These are phyloP conservation scores for Rhodotorula sp. DNA, from an alignment of 1,284 basidiomycete species.

Conservation along the genomic window DNA sequence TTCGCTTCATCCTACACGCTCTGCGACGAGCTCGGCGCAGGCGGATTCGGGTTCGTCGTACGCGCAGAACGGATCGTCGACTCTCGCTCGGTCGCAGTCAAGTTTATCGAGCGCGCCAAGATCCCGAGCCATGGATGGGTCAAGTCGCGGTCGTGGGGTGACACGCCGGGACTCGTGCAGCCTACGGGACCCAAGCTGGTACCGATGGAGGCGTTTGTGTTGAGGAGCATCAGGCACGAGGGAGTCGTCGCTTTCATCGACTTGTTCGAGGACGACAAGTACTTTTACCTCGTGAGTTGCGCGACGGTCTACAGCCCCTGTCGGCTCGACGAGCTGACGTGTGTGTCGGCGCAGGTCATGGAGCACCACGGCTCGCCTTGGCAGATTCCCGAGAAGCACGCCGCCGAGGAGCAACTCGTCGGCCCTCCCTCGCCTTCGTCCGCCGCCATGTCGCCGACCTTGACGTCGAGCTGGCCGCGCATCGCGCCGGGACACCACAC, in stretches of 20 bases:
- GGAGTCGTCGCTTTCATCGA: slow-evolving; percentile 79
- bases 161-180: slow-evolving; percentile 28
- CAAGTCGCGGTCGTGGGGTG: slow-evolving; percentile 32
- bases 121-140: slow-evolving; percentile 36
- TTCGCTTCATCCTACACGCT: slow-evolving; percentile 70
- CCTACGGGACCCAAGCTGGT: slow-evolving; percentile 51
- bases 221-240: slow-evolving; percentile 71
- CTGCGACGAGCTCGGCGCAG: slow-evolving; percentile 71
- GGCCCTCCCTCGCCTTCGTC: slow-evolving; percentile 23
- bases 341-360: slow-evolving; percentile 62
- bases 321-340: not conserved
- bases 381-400: slow-evolving; percentile 48
- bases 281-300: slow-evolving; percentile 75
- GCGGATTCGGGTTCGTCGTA: slow-evolving; percentile 85
- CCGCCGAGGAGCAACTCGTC: not conserved
- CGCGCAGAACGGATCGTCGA: slow-evolving; percentile 47
- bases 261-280: slow-evolving; percentile 75
- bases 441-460: slow-evolving; percentile 17
- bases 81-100: slow-evolving; percentile 78
- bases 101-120: slow-evolving; percentile 74
- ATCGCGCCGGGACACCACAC: slow-evolving; percentile 1
- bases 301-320: not conserved
- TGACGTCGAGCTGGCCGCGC: slow-evolving; percentile 9
- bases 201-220: slow-evolving; percentile 76
- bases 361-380: slow-evolving; percentile 88